A percentile compares a stretch with the other conserved stretches of the same genome.
These are phyloP conservation scores for Apophysomyces trapeziformis DNA, from an alignment of 371 early-diverging fungal genomes.

Conservation along the genomic window DNA sequence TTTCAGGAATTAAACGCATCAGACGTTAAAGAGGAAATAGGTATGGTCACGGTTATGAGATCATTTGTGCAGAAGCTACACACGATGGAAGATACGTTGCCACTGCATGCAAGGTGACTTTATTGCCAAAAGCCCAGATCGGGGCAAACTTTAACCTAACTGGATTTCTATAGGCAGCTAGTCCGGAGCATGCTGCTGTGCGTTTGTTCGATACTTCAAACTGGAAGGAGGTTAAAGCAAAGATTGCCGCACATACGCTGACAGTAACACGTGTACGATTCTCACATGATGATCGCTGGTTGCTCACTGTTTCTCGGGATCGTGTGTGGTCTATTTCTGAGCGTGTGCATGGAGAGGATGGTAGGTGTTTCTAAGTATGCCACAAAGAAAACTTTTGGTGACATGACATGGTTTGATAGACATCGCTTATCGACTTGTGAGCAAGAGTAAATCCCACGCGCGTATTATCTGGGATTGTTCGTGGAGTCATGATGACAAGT, in stretches of 20 bases:
- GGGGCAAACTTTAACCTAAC: background rate
- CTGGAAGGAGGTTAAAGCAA: conserved; percentile 72
- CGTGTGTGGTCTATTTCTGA: conserved; percentile 86
- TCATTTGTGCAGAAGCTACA: conserved; percentile 76
- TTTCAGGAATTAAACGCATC: no score
- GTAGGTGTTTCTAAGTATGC: conserved; percentile 21
- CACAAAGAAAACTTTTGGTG: background rate
- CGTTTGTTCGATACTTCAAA: conserved; percentile 72
- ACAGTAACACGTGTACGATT: conserved; percentile 87
- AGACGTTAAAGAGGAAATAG: conserved; percentile 24
- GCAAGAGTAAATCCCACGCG: conserved; percentile 82
- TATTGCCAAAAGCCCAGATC: background rate
- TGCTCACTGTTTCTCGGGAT: conserved; percentile 90
- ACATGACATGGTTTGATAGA: conserved; percentile 15
- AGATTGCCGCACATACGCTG: conserved; percentile 77
- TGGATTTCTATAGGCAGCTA: conserved; percentile 53
- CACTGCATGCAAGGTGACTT: conserved; percentile 75
- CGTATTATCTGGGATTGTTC: conserved; percentile 94
- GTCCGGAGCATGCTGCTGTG: conserved; percentile 77
- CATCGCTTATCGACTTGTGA: conserved; percentile 63
- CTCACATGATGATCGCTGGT: conserved; percentile 71
- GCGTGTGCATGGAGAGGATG: conserved; percentile 42
- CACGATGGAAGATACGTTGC: conserved; percentile 79
- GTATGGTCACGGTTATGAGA: conserved; percentile 93
- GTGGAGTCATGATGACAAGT: conserved; percentile 78